Conservation (phyloP, 345 rosid genomes). For the Trapa bicornis region DNA sequence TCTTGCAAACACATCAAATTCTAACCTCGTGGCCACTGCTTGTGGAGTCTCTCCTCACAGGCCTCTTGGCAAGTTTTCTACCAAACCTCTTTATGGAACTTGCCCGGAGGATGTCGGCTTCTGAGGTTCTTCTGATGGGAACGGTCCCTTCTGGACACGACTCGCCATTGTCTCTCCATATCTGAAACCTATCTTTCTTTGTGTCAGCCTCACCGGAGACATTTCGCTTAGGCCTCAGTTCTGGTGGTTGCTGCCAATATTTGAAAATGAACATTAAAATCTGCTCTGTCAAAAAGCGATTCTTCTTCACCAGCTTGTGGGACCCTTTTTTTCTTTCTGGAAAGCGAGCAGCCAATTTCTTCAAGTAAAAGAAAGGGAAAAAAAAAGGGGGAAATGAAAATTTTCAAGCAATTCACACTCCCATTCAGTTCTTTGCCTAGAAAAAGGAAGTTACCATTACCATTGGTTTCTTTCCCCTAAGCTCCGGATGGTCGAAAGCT, state of each 20-base stretch:
- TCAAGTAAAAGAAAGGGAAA: too few species aligned
- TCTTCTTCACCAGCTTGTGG: not conserved
- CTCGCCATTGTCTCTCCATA: constrained; percentile 70
- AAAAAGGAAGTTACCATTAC: constrained; percentile 20
- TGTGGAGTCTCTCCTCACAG: constrained; percentile 71
- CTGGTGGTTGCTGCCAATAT: constrained; percentile 47
- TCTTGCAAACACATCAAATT: not conserved
- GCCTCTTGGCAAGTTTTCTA: constrained; percentile 37
- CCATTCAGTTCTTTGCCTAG: too few species aligned
- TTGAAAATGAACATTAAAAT: not conserved
- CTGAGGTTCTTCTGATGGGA: constrained; percentile 78
- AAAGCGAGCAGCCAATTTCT: not conserved
- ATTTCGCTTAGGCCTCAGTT: constrained; percentile 35
- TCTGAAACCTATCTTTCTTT: constrained; percentile 36
- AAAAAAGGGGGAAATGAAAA: not conserved
- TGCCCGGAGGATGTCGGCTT: constrained; percentile 60
- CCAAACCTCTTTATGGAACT: constrained; percentile 59
- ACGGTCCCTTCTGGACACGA: constrained; percentile 79
- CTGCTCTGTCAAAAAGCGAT: not conserved
- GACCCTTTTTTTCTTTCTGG: not conserved
- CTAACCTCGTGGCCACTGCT: constrained; percentile 87
- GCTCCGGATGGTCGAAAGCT: constrained; percentile 86
- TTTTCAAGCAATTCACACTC: not conserved
- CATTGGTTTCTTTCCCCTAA: constrained; percentile 62
- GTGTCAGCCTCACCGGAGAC: constrained; percentile 17